phyloP scores from a whole-genome alignment of 2,329 filamentous ascomycete genomes.

The Arthrobotrys sinensis region DNA sequence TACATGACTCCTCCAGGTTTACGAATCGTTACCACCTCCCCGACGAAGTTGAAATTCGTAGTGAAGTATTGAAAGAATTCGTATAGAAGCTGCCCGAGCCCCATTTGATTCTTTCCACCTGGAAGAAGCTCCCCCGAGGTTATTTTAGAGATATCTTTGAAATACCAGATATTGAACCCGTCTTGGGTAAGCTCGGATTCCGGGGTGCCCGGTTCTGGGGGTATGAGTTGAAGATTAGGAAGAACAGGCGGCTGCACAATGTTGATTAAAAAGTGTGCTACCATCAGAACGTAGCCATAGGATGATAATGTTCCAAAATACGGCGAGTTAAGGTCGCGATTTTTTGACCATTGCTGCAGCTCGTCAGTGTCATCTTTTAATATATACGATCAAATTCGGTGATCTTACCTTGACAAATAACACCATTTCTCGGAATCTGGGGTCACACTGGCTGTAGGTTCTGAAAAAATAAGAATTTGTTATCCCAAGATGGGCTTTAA shows the following conservation, averaged over 20 bases:
- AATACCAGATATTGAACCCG: conserved; percentile 82
- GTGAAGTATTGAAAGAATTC: conserved; percentile 93
- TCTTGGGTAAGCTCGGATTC: conserved; percentile 68
- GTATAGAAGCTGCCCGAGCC: conserved; percentile 79
- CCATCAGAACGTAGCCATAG: conserved; percentile 93
- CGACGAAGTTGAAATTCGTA: conserved; percentile 83
- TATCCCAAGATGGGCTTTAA: conserved; percentile 81
- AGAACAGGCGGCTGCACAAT: conserved; percentile 84
- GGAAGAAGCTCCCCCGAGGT: conserved; percentile 67
- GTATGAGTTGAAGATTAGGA: conserved; percentile 81
- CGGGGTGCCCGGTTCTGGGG: conserved; percentile 62
- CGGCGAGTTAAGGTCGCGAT: conserved; percentile 85
- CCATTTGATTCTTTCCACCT: conserved; percentile 75
- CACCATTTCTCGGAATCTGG: conserved; percentile 82
- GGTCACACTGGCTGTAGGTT: conserved; percentile 85
- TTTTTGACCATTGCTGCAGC: conserved; percentile 82
- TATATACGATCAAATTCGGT: neutral
- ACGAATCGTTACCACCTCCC: conserved; percentile 83
- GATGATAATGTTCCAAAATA: conserved; percentile 85
- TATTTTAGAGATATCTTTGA: conserved; percentile 77
- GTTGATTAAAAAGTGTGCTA: conserved; percentile 90
- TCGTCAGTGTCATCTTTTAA: conserved; percentile 13
- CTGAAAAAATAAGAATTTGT: conserved; percentile 87
- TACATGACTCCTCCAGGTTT: conserved; percentile 78
- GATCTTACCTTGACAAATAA: conserved; percentile 81